Percentiles rank a stretch among this genome's conserved stretches.
These are phyloP conservation scores for Aspergillus kassunensis DNA, from an alignment of 495 filamentous ascomycete genomes.

Conservation along the genomic window DNA sequence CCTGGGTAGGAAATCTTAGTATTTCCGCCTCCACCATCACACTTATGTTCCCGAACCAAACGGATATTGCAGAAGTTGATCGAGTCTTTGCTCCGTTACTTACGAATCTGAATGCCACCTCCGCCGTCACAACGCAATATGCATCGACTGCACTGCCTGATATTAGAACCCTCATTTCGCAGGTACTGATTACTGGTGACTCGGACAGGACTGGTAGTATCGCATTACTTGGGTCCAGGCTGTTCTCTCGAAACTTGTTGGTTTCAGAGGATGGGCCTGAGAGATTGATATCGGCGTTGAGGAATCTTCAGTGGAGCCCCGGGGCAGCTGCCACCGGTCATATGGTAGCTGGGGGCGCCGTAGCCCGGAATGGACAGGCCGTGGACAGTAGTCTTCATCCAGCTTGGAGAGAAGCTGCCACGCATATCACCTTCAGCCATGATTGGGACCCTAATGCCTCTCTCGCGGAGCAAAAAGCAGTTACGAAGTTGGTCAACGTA, in stretches of 20 bases:
- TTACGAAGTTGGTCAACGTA: slow-evolving; percentile 35
- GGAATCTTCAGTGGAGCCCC: slow-evolving; percentile 15
- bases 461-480: slow-evolving; percentile 23
- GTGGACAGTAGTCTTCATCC: slow-evolving; percentile 35
- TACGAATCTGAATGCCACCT: slow-evolving; percentile 13
- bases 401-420: slow-evolving; percentile 33
- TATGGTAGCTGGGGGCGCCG: slow-evolving; percentile 31
- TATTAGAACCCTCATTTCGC: slow-evolving; percentile 17
- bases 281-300: slow-evolving; percentile 23
- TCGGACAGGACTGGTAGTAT: slow-evolving; percentile 22
- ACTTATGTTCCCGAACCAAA: slow-evolving; percentile 27
- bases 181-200: slow-evolving; percentile 13
- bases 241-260: slow-evolving; percentile 32
- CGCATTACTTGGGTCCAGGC: slow-evolving; percentile 20
- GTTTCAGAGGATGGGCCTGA: slow-evolving; percentile 19
- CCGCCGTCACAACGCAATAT: slow-evolving; percentile 16
- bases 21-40: slow-evolving; percentile 16
- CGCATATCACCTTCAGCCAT: slow-evolving; percentile 20
- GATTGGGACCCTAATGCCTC: slow-evolving; percentile 21
- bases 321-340: slow-evolving; percentile 16
- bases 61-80: slow-evolving; percentile 14
- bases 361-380: slow-evolving; percentile 22
- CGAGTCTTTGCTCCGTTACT: slow-evolving; percentile 17
- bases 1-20: slow-evolving; percentile 8
- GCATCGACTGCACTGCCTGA: slow-evolving; percentile 15